phyloP scores from a whole-genome alignment of 768 basidiomycete genomes.

The Podaxis sp. region DNA sequence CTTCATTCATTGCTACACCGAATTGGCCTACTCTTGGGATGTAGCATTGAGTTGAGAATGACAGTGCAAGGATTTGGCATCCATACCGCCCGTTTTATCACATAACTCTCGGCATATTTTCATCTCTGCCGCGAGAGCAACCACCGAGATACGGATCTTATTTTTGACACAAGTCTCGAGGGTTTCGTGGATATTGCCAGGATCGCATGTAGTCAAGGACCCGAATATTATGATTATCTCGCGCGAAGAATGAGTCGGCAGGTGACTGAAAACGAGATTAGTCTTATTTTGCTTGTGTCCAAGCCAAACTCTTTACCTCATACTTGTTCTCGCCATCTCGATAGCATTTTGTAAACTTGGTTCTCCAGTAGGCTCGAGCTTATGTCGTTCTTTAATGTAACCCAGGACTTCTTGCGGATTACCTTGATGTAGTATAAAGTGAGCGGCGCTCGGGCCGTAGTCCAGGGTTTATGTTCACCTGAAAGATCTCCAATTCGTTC shows the following conservation, averaged over 20 bases:
- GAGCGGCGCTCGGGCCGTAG: background rate
- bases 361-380: slow-evolving; percentile 87
- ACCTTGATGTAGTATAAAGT: background rate
- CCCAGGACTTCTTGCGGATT: slow-evolving; percentile 97
- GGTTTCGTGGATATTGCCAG: slow-evolving; percentile 94
- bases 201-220: slow-evolving; percentile 94
- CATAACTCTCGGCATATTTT: slow-evolving; percentile 93
- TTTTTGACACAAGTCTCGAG: slow-evolving; percentile 81
- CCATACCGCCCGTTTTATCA: slow-evolving; percentile 87
- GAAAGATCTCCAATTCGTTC: slow-evolving; percentile 93
- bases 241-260: slow-evolving; percentile 96
- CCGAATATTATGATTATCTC: slow-evolving; percentile 95
- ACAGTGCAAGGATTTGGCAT: background rate
- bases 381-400: slow-evolving; percentile 80
- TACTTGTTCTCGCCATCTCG: slow-evolving; percentile 93
- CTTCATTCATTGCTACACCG: slow-evolving; percentile 97
- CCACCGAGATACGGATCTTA: slow-evolving; percentile 88
- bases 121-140: slow-evolving; percentile 96
- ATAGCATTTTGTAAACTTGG: slow-evolving; percentile 96
- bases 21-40: slow-evolving; percentile 61
- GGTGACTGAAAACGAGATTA: slow-evolving; percentile 57
- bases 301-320: slow-evolving; percentile 58
- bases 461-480: slow-evolving; percentile 45
- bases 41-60: slow-evolving; percentile 9
- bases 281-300: slow-evolving; percentile 8